Conservation (phyloP, 208 protist genomes). For the Herpetomonas samuelpessoai region DNA sequence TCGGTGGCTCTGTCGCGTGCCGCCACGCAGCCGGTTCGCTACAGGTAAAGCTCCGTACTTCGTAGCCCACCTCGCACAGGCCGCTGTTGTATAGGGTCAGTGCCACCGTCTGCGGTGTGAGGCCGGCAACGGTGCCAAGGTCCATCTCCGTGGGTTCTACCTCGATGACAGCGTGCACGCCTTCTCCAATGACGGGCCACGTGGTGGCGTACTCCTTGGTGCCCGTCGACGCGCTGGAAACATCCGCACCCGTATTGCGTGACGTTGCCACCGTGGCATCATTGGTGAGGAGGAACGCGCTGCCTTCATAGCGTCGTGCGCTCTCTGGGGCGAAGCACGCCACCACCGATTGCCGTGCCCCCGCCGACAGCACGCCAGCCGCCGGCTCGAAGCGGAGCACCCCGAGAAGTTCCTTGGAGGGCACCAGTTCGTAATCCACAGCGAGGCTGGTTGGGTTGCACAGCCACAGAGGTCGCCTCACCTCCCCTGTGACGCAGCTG, state of each 20-base stretch:
- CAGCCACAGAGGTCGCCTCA: constrained; percentile 36
- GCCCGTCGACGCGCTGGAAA: not conserved
- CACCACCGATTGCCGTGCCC: constrained; percentile 33
- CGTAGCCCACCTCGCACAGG: constrained; percentile 70
- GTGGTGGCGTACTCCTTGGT: constrained; percentile 26
- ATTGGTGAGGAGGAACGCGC: constrained; percentile 46
- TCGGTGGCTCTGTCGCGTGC: constrained; percentile 19
- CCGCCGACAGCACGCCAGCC: constrained; percentile 49
- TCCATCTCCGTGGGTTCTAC: constrained; percentile 77
- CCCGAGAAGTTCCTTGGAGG: constrained; percentile 33
- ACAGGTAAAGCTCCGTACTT: constrained; percentile 51
- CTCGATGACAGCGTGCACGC: constrained; percentile 61
- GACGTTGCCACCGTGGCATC: constrained; percentile 13
- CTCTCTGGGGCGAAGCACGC: constrained; percentile 63
- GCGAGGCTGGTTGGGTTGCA: constrained; percentile 79
- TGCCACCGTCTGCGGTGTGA: constrained; percentile 39
- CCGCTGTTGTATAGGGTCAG: constrained; percentile 89
- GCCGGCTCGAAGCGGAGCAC: constrained; percentile 64
- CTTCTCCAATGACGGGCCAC: constrained; percentile 54
- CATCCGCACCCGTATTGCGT: constrained; percentile 3
- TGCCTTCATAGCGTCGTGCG: constrained; percentile 44
- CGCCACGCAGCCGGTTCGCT: constrained; percentile 11
- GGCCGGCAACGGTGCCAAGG: constrained; percentile 36
- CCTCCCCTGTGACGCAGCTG: constrained; percentile 74
- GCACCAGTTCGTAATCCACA: constrained; percentile 54